Base-by-base conservation (phyloP, 129 eudicot species). In the Helichrysum umbraculigerum region DNA sequence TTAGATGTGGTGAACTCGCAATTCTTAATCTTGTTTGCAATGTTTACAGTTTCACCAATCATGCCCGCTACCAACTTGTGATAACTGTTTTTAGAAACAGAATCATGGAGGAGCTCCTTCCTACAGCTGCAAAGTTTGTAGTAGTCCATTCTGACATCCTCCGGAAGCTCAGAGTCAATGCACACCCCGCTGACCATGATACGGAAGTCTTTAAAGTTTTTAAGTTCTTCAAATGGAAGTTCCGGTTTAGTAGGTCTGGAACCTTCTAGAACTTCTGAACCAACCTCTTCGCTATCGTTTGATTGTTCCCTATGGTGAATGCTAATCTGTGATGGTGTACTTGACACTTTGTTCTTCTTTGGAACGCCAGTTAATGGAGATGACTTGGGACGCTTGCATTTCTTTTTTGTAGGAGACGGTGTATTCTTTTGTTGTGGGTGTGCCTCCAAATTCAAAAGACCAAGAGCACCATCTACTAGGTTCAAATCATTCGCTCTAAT, bases 111-210 rank as follows among this genome's bases (percentile, higher is more conserved):
- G 62, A 83, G 82, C 37, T 81, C 84, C 52, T 82, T 82, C 69
- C 74, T 83, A 65, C 75, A 47, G 66, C 74, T 4, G 80, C 97
- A 92, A 0, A 92, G 87, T 37, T 89, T 85, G 72, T 89, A 85
- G 76, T 92, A 92, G 10, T 71, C 82, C 44, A 77, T 51, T 19
- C 85, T 83, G 34, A 81, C 82, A 72, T 81, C 71, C 11, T 89
- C 86, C 0, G 97, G 90, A 37, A 91, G 82, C 75, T 87, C 88
- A 1, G 88, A 78, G 80, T 89, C 95, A 60, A 87, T 81, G 85
- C 87, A 81, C 61, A 84, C 66, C 15, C 87, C 91, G 22, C 85
- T 85, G 29, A 89, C 87, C 73, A 66, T 70, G 56, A 86, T 81
- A 50, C 74, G 86, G 78, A 92, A 92, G 37, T 87, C 86, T 68